Conservation (phyloP, 2,329 filamentous ascomycete species). For the Neopestalotiopsis clavispora region DNA sequence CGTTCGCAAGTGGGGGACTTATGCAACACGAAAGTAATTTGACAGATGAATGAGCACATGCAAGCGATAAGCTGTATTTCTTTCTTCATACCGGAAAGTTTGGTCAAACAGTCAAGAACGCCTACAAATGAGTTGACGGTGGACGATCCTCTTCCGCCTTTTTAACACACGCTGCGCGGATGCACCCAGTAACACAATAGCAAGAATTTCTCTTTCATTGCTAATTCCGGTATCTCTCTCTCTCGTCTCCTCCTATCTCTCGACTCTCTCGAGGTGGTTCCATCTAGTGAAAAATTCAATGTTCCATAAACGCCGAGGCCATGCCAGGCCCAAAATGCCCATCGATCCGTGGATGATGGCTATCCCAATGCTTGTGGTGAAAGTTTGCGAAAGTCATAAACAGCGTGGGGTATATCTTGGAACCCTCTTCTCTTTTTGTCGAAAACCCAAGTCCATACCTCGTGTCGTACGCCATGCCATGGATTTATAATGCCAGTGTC, state of each 20-base stretch:
- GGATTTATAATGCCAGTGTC: constrained; percentile 12
- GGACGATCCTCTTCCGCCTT: not conserved
- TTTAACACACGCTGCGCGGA: not conserved
- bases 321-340: constrained; percentile 11
- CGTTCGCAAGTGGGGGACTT: not conserved
- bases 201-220: not conserved
- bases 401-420: constrained; percentile 12
- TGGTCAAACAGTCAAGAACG: constrained; percentile 1
- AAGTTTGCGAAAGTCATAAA: constrained; percentile 12
- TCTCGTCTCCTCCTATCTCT: not conserved
- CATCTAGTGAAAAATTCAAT: not conserved
- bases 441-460: constrained; percentile 9
- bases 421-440: constrained; percentile 15
- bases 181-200: constrained; percentile 1
- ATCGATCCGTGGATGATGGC: not conserved
- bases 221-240: not conserved
- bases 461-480: constrained; percentile 17
- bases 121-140: not conserved
- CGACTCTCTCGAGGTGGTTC: not conserved
- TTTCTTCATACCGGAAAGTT: not conserved
- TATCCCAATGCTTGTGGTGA: constrained; percentile 4
- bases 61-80: constrained; percentile 1
- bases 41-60: not conserved
- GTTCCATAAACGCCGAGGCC: constrained; percentile 12
- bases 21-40: not conserved